Percentiles rank a stretch among this genome's conserved stretches.
phyloP scores from a whole-genome alignment of 495 filamentous ascomycete species.

The Cercophora sp. region DNA sequence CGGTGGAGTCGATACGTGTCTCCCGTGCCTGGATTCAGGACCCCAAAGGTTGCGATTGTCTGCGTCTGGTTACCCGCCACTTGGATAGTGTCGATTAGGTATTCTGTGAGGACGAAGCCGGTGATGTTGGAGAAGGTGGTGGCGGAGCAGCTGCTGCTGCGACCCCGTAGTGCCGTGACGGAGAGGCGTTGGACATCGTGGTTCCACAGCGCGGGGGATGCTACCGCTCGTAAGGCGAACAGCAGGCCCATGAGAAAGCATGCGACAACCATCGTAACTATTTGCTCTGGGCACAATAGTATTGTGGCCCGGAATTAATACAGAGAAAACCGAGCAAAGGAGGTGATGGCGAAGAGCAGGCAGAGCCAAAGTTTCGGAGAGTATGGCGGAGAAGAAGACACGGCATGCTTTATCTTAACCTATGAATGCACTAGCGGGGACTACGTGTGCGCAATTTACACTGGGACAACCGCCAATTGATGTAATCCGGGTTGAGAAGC shows the following conservation, averaged over 20 bases:
- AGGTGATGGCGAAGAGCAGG: not conserved
- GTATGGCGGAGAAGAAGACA: conserved; percentile 3
- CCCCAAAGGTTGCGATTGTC: conserved; percentile 9
- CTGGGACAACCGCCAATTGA: not conserved
- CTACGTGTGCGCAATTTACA: conserved; percentile 2
- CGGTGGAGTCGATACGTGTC: conserved; percentile 11
- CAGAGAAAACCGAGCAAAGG: too few relatives aligned
- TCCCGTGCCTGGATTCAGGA: conserved; percentile 20
- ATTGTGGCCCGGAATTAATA: too few relatives aligned
- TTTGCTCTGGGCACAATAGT: not conserved
- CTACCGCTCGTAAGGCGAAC: conserved; percentile 2
- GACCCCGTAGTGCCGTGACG: not conserved
- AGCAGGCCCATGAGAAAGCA: not conserved
- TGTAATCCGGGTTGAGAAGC: not conserved
- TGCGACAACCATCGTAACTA: conserved; percentile 3
- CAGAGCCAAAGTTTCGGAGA: not conserved
- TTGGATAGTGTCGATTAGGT: conserved; percentile 12
- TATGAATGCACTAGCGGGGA: not conserved
- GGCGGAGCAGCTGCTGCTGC: not conserved
- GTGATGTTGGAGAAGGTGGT: conserved; percentile 16
- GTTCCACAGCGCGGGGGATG: not conserved
- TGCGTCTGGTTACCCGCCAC: not conserved
- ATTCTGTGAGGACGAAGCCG: conserved; percentile 14
- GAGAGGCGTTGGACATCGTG: not conserved
- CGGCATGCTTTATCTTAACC: conserved; percentile 1